Evolutionary conservation across 331 rosid species (phyloP).

Genomic region (Rhamnella rubrinervis): DNA sequence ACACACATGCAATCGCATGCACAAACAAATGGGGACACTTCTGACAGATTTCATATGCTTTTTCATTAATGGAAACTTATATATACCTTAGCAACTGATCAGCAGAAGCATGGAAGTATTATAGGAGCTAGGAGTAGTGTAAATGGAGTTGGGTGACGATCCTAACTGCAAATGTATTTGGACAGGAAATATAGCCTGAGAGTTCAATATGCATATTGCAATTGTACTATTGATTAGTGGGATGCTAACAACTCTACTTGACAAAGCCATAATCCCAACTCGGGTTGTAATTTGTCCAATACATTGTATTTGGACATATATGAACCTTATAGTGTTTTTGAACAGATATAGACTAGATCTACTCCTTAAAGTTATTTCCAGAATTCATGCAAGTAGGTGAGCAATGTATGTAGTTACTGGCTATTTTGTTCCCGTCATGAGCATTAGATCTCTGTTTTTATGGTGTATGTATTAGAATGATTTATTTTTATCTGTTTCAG

Average conservation of each 20-base stretch:
- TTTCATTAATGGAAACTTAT: too few relatives aligned
- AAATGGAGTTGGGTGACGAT: too few relatives aligned
- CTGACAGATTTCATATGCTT: too few relatives aligned
- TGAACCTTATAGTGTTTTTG: background rate
- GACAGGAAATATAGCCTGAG: too few relatives aligned
- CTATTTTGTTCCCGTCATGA: too few relatives aligned
- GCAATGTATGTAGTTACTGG: background rate
- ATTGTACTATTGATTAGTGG: background rate
- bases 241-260: background rate
- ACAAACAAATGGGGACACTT: too few relatives aligned
- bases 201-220: background rate
- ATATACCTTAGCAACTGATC: too few relatives aligned
- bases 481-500: conserved; percentile 32
- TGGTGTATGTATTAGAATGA: background rate
- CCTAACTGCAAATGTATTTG: background rate
- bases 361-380: background rate
- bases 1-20: too few relatives aligned
- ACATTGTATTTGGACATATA: background rate
- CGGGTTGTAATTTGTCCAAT: background rate
- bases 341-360: too few relatives aligned
- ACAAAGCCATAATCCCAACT: background rate
- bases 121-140: too few relatives aligned
- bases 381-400: background rate
- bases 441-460: background rate
- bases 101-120: too few relatives aligned